phyloP scores from a whole-genome alignment of 306 rosid species.

The Potentilla sterilis region DNA sequence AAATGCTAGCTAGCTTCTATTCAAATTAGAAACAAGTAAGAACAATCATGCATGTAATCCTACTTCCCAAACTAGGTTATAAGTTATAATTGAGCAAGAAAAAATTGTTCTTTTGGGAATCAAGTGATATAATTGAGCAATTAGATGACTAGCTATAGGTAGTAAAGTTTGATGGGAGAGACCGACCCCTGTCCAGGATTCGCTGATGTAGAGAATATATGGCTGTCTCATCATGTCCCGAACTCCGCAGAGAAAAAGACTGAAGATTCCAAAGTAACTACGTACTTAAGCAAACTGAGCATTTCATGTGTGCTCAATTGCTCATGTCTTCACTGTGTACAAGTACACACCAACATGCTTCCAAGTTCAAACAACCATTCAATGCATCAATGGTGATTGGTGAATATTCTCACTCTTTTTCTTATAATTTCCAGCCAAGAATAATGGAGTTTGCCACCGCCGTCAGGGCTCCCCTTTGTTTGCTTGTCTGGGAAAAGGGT shows the following conservation, averaged over 20 bases:
- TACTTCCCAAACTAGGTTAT: not conserved
- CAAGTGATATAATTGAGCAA: not conserved
- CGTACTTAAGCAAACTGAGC: not conserved
- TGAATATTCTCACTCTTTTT: not conserved
- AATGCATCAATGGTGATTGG: not conserved
- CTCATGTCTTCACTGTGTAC: constrained; percentile 22
- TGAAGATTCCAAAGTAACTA: constrained; percentile 9
- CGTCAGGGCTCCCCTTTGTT: constrained; percentile 35
- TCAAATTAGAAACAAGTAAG: too few relatives aligned
- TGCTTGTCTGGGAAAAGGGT: constrained; percentile 44
- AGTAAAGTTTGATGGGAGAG: constrained; percentile 7
- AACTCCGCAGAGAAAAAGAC: not conserved
- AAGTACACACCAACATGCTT: constrained; percentile 29
- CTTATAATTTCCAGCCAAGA: constrained; percentile 15
- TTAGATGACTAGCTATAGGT: not conserved
- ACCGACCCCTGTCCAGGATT: constrained; percentile 35
- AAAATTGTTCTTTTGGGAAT: too few relatives aligned
- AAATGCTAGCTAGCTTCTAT: too few relatives aligned
- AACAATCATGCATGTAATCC: too few relatives aligned
- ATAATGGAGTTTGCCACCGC: constrained; percentile 28
- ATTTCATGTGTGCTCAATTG: constrained; percentile 5
- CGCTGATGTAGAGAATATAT: constrained; percentile 16
- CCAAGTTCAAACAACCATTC: not conserved
- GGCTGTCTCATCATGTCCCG: constrained; percentile 25
- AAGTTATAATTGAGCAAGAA: too few relatives aligned